These are phyloP conservation scores for Cryptococcus wingfieldii DNA, from an alignment of 1,284 basidiomycete species.

Conservation along the genomic window DNA sequence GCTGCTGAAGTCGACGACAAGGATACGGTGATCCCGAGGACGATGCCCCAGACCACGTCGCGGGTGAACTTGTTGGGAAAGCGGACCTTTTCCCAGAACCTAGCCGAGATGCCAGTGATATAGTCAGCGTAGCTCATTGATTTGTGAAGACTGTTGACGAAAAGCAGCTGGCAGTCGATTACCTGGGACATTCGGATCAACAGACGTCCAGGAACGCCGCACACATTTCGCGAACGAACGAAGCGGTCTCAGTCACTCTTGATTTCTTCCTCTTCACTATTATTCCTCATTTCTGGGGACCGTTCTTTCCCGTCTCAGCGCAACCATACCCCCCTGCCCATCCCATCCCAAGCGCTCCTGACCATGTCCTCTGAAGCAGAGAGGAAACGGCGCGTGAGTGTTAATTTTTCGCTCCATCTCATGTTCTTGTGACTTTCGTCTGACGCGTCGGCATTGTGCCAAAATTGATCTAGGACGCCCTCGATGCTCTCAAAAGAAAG, in stretches of 20 bases:
- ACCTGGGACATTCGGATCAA: too few species aligned
- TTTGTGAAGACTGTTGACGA: too few species aligned
- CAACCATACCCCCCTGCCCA: too few species aligned
- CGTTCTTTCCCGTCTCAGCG: too few species aligned
- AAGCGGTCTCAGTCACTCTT: too few species aligned
- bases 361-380: constrained; percentile 8
- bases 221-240: too few species aligned
- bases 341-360: too few species aligned
- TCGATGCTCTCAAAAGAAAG: constrained; percentile 12
- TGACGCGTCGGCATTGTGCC: constrained; percentile 1
- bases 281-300: too few species aligned
- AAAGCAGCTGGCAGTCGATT: too few species aligned
- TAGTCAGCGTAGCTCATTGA: constrained; percentile 12
- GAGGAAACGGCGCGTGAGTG: constrained; percentile 16
- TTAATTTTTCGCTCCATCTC: background rate
- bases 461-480: constrained; percentile 6
- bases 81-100: constrained; percentile 21
- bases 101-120: constrained; percentile 5
- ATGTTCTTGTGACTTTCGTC: background rate
- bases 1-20: constrained; percentile 60
- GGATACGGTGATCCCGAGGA: constrained; percentile 67
- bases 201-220: too few species aligned
- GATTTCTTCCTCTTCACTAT: too few species aligned
- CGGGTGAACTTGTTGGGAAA: constrained; percentile 35
- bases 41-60: constrained; percentile 59